These are phyloP conservation scores for Musa troglodytarum DNA, from an alignment of 176 grass and related monocot species.

Conservation along the genomic window DNA sequence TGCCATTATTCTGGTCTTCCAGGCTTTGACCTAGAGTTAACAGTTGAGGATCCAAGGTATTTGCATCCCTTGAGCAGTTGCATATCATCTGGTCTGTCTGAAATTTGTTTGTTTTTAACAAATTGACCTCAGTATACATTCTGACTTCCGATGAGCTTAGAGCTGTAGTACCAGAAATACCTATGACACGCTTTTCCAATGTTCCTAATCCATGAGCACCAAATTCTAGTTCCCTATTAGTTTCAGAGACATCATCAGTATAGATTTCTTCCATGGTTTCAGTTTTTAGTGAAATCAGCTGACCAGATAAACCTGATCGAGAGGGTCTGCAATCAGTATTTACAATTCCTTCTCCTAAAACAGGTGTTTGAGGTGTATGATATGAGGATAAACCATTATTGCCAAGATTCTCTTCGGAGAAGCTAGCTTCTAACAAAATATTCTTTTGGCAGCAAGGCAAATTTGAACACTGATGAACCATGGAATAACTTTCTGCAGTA, in stretches of 20 bases:
- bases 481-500: conserved; percentile 7
- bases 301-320: neutral
- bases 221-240: conserved; percentile 3
- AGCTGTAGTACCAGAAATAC: neutral
- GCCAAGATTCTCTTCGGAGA: conserved; percentile 4
- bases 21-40: neutral
- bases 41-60: neutral
- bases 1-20: neutral
- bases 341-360: neutral
- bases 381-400: neutral
- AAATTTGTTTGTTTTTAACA: neutral
- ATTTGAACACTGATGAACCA: neutral
- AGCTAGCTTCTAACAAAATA: neutral
- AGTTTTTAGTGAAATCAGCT: neutral
- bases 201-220: neutral
- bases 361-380: neutral
- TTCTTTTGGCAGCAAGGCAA: conserved; percentile 12
- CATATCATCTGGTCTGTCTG: neutral
- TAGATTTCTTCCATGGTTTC: conserved; percentile 3
- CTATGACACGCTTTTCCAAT: neutral
- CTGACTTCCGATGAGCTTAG: conserved; percentile 6
- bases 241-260: conserved; percentile 12
- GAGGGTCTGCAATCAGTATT: neutral
- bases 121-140: neutral
- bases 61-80: neutral